Evolutionary conservation across 192 early-diverging fungal genomes (phyloP).

Genomic region (Backusella parvicylindrica): DNA sequence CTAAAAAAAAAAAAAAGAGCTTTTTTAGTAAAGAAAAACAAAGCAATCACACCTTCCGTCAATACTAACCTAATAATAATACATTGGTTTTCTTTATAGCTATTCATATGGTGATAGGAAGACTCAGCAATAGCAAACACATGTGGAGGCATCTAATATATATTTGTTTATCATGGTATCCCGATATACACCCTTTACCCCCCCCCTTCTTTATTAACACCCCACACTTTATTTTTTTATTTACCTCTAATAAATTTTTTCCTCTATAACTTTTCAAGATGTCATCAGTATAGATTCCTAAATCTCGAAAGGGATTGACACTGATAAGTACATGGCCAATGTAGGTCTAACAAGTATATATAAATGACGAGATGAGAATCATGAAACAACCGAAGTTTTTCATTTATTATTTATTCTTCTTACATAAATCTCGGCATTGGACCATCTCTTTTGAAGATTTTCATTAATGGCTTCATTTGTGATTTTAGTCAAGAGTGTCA

Average conservation of each 20-base stretch:
- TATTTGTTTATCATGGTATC: not conserved
- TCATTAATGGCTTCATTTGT: slow-evolving; percentile 93
- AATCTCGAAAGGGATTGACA: slow-evolving; percentile 96
- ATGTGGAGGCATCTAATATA: slow-evolving; percentile 81
- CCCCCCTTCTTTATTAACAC: too few species aligned
- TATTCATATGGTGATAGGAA: slow-evolving; percentile 90
- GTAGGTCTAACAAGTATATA: slow-evolving; percentile 69
- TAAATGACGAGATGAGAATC: not conserved
- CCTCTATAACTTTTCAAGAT: slow-evolving; percentile 85
- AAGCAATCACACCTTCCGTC: not conserved
- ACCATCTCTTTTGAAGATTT: slow-evolving; percentile 88
- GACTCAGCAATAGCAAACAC: slow-evolving; percentile 96
- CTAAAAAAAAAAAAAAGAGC: slow-evolving; percentile 27
- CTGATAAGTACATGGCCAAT: slow-evolving; percentile 87
- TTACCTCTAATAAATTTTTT: slow-evolving; percentile 77
- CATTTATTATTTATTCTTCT: slow-evolving; percentile 23
- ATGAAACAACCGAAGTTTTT: not conserved
- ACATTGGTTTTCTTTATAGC: slow-evolving; percentile 98
- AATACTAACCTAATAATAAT: slow-evolving; percentile 83
- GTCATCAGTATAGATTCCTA: slow-evolving; percentile 91
- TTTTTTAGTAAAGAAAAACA: not conserved
- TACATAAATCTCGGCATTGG: slow-evolving; percentile 88
- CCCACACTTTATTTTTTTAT: not conserved
- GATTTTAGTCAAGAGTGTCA: slow-evolving; percentile 92
- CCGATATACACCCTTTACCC: not conserved